Base-by-base conservation (phyloP, 257 asterid genomes). In the Cruciata laevipes region DNA sequence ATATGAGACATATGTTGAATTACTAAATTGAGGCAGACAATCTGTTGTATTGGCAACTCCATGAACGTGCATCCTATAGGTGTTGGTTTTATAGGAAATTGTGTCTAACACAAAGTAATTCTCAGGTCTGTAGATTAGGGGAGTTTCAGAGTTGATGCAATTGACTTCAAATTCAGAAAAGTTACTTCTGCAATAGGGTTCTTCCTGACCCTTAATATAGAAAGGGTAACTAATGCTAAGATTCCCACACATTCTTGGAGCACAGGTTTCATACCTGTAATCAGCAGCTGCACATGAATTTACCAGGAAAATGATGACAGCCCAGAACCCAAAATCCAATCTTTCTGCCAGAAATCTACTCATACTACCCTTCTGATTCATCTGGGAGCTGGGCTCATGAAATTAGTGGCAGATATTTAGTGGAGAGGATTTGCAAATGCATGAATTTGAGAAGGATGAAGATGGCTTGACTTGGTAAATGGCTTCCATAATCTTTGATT, bases 181-280 rank as follows among this genome's bases (percentile, higher is more conserved):
- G n/a, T n/a, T n/a, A n/a, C n/a, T n/a, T n/a, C n/a, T n/a, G n/a
- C n/a, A 87, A 27, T 77, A 80, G 0, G 83, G 20, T 67, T 83
- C 69, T 61, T 83, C 87, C 21, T 0, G 0, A 40, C 49, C 66
- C 44, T 33, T 47, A 38, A 89, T 65, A 31, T 71, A 73, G 72
- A 89, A 89, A 5, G 96, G 96, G 69, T 76, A 89, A 55, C 79
- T 84, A 58, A 89, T 76, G 25, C 4, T 73, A 20, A 82, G 86
- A 65, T 56, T 3, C 5, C 68, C 71, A 35, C 93, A 87, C 7
- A 20, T 58, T 13, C 24, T 62, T 13, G 86, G 73, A 13, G 6
- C 62, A 66, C 96, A 89, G 5, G 78, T 79, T 65, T 74, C 80
- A 51, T 81, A 89, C 52, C 33, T 72, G 3, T 27, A 25, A 76